Evolutionary conservation across 768 basidiomycete species (phyloP).

Genomic region (Chalciporus chontae): DNA sequence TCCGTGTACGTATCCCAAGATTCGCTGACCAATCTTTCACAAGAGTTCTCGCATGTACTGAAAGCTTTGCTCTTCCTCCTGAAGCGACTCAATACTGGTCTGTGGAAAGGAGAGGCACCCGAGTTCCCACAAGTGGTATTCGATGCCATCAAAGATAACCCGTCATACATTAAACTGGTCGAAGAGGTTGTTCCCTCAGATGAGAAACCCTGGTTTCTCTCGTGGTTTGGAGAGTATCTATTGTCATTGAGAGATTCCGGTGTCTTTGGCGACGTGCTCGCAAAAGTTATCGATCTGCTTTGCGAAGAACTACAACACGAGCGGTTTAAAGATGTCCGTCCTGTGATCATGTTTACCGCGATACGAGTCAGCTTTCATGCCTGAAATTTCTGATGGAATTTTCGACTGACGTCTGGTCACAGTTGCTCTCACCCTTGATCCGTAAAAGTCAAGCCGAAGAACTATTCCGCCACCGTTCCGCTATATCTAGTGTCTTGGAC

Average conservation of each 20-base stretch:
- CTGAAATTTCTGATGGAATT: constrained; percentile 1
- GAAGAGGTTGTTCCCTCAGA: constrained; percentile 30
- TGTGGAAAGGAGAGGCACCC: constrained; percentile 71
- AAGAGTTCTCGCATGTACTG: constrained; percentile 61
- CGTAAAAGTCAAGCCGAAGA: constrained; percentile 32
- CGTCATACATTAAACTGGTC: constrained; percentile 46
- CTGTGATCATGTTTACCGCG: constrained; percentile 57
- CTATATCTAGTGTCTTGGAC: constrained; percentile 40
- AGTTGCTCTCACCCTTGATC: constrained; percentile 35
- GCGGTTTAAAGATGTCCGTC: constrained; percentile 57
- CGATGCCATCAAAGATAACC: constrained; percentile 81
- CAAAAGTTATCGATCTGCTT: constrained; percentile 67
- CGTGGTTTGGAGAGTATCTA: constrained; percentile 66
- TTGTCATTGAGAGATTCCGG: constrained; percentile 47
- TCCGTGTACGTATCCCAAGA: not conserved
- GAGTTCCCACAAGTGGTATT: constrained; percentile 79
- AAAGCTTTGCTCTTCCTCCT: constrained; percentile 58
- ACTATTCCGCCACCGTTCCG: constrained; percentile 23
- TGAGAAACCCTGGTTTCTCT: constrained; percentile 47
- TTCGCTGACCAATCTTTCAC: constrained; percentile 7
- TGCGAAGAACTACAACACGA: constrained; percentile 82
- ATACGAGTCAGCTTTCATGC: constrained; percentile 50
- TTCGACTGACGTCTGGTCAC: constrained; percentile 6
- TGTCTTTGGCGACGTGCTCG: constrained; percentile 63
- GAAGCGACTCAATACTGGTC: constrained; percentile 46